Conservation (phyloP, 768 basidiomycete genomes). For the Tricholoma bakamatsutake region DNA sequence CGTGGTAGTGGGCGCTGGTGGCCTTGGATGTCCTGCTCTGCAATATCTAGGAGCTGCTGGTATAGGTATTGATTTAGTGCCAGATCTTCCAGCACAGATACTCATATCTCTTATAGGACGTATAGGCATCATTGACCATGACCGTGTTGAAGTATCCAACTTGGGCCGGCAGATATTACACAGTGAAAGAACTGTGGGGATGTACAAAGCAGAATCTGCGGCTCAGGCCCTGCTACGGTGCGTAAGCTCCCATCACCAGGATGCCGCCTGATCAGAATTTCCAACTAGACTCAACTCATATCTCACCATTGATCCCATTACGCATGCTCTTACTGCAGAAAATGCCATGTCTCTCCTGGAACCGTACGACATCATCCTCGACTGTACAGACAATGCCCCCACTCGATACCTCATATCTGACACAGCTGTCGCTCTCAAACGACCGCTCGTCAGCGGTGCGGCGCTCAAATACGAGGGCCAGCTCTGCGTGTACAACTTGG, state of each 20-base stretch:
- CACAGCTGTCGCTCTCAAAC: constrained; percentile 65
- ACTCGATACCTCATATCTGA: constrained; percentile 94
- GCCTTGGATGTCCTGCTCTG: constrained; percentile 91
- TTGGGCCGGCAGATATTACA: constrained; percentile 83
- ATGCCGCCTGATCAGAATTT: neutral
- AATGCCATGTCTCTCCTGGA: constrained; percentile 62
- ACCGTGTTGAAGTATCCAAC: constrained; percentile 16
- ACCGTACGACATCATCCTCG: constrained; percentile 73
- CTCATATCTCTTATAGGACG: constrained; percentile 5
- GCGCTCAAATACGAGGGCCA: constrained; percentile 85
- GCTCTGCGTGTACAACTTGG: constrained; percentile 69
- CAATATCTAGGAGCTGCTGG: constrained; percentile 93
- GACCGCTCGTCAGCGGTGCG: constrained; percentile 88
- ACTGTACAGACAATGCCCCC: constrained; percentile 92
- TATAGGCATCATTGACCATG: constrained; percentile 15
- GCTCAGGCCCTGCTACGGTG: constrained; percentile 63
- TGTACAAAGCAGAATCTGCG: constrained; percentile 80
- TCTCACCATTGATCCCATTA: constrained; percentile 51
- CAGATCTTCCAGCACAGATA: neutral
- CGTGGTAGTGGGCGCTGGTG: constrained; percentile 90
- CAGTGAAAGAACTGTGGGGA: constrained; percentile 64
- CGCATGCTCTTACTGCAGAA: constrained; percentile 44
- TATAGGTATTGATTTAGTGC: constrained; percentile 49
- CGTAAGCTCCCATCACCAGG: neutral
- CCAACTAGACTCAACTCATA: constrained; percentile 65